Conservation (phyloP, 805 yeast genomes). For the Debaryomyces prosopidis region DNA sequence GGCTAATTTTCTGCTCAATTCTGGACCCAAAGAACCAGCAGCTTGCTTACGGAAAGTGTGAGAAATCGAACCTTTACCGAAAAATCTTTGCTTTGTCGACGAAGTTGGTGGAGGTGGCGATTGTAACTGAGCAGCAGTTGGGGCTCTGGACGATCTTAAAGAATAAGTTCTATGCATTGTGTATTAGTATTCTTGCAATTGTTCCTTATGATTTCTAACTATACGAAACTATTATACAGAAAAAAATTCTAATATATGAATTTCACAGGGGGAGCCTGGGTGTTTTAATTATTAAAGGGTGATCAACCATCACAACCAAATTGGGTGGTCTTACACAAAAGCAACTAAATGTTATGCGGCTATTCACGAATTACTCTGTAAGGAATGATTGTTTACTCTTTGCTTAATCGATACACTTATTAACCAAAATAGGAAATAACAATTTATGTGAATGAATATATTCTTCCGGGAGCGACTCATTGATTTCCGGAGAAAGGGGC, state of each 20-base stretch:
- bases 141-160: conserved; percentile 74
- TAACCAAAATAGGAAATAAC: background rate
- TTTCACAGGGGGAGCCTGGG: background rate
- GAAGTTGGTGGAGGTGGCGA: conserved; percentile 83
- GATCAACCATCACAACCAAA: background rate
- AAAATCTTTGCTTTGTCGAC: conserved; percentile 68
- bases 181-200: background rate
- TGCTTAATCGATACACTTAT: background rate
- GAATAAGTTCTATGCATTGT: conserved; percentile 85
- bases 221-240: background rate
- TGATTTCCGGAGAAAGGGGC: too few species aligned
- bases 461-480: background rate
- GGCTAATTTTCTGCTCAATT: conserved; percentile 86
- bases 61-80: conserved; percentile 72
- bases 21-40: conserved; percentile 94
- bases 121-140: conserved; percentile 78
- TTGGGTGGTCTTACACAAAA: background rate
- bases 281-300: conserved; percentile 2
- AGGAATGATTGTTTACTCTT: background rate
- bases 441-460: background rate
- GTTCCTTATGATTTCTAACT: background rate
- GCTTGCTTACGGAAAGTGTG: conserved; percentile 74
- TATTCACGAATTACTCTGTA: background rate
- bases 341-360: background rate
- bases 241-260: background rate